Percentiles rank a stretch among this genome's conserved stretches.
Conservation (phyloP, 257 asterid species). For the Nicotiana attenuata region DNA sequence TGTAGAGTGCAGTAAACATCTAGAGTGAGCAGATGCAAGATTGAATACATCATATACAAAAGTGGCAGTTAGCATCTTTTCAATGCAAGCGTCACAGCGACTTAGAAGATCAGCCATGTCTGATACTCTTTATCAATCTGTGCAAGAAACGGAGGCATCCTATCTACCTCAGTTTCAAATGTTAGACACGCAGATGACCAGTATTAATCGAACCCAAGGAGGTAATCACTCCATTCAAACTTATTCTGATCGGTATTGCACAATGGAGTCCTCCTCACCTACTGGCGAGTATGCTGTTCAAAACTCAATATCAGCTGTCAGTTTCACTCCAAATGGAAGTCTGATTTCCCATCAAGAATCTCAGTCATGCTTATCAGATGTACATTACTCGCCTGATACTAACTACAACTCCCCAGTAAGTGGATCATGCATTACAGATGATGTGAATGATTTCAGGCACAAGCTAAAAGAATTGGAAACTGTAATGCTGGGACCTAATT, state of each 20-base stretch:
- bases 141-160: not conserved
- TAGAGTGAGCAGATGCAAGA: not conserved
- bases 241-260: not conserved
- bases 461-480: not conserved
- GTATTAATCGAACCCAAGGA: not conserved
- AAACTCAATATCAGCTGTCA: not conserved
- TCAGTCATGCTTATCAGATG: not conserved
- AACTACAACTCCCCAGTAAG: not conserved
- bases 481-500: not conserved
- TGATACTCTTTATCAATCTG: not conserved
- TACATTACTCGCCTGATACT: not conserved
- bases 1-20: not conserved
- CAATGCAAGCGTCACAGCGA: not conserved
- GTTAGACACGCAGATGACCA: not conserved
- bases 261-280: not conserved
- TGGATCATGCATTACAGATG: not conserved
- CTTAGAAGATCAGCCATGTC: not conserved
- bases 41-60: not conserved
- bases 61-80: not conserved
- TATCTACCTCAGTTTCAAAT: not conserved
- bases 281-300: not conserved
- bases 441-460: not conserved
- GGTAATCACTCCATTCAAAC: not conserved
- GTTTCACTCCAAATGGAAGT: not conserved
- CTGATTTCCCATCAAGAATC: not conserved